These are phyloP conservation scores for Cladosporium oxysporum DNA, from an alignment of 2,329 filamentous ascomycete genomes.

Conservation along the genomic window DNA sequence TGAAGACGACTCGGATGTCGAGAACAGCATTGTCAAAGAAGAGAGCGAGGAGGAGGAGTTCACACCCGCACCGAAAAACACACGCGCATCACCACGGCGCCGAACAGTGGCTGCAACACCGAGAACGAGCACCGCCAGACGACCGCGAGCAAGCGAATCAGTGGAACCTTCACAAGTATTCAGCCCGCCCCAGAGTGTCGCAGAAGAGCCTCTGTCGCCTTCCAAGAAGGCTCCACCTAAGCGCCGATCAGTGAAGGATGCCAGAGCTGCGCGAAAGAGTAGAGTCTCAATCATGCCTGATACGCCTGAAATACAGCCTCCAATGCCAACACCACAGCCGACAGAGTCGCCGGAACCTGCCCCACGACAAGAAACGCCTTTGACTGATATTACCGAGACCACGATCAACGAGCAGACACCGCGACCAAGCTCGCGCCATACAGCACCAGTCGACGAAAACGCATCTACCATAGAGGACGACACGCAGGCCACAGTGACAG, in stretches of 20 bases:
- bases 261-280: constrained; percentile 43
- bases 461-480: constrained; percentile 22
- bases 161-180: constrained; percentile 63
- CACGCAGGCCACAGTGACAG: constrained; percentile 22
- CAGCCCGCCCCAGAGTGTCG: constrained; percentile 56
- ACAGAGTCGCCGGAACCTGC: constrained; percentile 40
- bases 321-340: constrained; percentile 50
- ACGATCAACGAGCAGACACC: constrained; percentile 64
- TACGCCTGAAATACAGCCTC: constrained; percentile 37
- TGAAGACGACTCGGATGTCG: constrained; percentile 58
- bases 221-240: constrained; percentile 65
- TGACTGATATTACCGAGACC: constrained; percentile 72
- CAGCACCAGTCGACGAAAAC: constrained; percentile 24
- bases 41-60: constrained; percentile 70
- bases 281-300: constrained; percentile 40
- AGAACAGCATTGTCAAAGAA: constrained; percentile 60
- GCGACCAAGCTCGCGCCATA: constrained; percentile 27
- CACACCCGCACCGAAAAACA: constrained; percentile 67
- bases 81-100: constrained; percentile 59
- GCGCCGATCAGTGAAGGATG: constrained; percentile 61
- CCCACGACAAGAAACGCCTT: constrained; percentile 56
- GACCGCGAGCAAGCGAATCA: constrained; percentile 49
- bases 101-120: constrained; percentile 53
- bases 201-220: constrained; percentile 55
- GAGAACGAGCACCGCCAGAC: constrained; percentile 42